Evolutionary conservation across 164 flowering plant genomes (phyloP).

Genomic region (Stephania cephalantha): DNA sequence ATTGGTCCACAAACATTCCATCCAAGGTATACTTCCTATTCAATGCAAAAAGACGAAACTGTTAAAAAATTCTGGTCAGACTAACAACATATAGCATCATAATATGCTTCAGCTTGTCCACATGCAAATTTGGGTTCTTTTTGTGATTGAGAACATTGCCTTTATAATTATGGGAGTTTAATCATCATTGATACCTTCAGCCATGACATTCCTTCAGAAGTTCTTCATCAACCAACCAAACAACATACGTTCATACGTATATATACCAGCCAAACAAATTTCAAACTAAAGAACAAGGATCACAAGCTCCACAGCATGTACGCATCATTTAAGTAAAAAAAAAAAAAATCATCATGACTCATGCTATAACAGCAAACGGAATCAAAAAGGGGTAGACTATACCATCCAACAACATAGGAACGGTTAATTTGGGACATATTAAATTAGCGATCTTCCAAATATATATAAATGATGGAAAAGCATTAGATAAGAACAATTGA

Average conservation of each 20-base stretch:
- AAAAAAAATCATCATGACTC: not conserved
- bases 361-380: not conserved
- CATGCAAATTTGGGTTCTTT: not conserved
- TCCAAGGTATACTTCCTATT: constrained; percentile 71
- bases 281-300: not conserved
- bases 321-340: not conserved
- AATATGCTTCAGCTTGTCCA: not conserved
- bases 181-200: not conserved
- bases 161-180: not conserved
- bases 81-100: not conserved
- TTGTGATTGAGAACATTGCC: not conserved
- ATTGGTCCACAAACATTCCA: constrained; percentile 59
- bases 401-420: no score
- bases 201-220: not conserved
- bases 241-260: not conserved
- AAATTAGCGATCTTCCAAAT: no score
- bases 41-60: constrained; percentile 7
- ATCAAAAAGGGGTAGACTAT: not conserved
- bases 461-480: no score
- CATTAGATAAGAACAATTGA: no score
- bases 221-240: no score
- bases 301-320: not conserved
- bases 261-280: not conserved
- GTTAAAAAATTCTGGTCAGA: not conserved
- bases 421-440: no score